Conservation (phyloP, 1,284 basidiomycete species). For the Marasmius sp. region DNA sequence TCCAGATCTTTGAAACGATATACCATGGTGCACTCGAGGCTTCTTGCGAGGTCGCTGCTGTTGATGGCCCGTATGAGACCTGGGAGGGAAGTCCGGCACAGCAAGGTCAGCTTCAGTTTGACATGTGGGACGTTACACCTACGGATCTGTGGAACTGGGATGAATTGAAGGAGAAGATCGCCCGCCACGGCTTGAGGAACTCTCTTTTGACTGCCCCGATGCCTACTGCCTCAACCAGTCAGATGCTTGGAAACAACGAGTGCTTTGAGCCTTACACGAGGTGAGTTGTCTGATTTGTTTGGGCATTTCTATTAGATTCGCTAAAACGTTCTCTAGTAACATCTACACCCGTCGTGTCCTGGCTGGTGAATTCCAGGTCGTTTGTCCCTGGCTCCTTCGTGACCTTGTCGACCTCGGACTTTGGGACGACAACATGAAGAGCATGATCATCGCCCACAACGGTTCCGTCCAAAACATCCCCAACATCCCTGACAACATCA, state of each 20-base stretch:
- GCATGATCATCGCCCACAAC: slow-evolving; percentile 97
- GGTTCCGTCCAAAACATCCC: slow-evolving; percentile 94
- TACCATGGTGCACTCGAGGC: slow-evolving; percentile 96
- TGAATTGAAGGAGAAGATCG: slow-evolving; percentile 85
- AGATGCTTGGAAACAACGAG: slow-evolving; percentile 98
- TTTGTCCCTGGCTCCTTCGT: slow-evolving; percentile 96
- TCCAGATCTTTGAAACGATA: slow-evolving; percentile 98
- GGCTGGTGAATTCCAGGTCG: slow-evolving; percentile 99
- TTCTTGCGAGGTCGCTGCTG: slow-evolving; percentile 85
- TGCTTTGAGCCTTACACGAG: slow-evolving; percentile 98
- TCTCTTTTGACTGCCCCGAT: slow-evolving; percentile 95
- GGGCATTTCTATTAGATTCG: background rate
- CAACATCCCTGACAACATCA: slow-evolving; percentile 84
- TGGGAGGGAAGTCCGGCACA: slow-evolving; percentile 91
- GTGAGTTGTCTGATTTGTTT: slow-evolving; percentile 35
- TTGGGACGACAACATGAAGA: slow-evolving; percentile 99
- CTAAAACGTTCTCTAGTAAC: slow-evolving; percentile 56
- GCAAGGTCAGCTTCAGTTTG: slow-evolving; percentile 90
- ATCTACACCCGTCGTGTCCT: slow-evolving; percentile 99
- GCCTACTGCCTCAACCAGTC: slow-evolving; percentile 98
- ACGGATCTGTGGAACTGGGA: slow-evolving; percentile 97
- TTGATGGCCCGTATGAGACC: slow-evolving; percentile 87
- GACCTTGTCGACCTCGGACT: slow-evolving; percentile 95
- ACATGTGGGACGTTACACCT: slow-evolving; percentile 94
- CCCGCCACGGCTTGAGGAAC: slow-evolving; percentile 87